Base-by-base conservation (phyloP, 139 green algal genomes). In the Eudorina sp. region DNA sequence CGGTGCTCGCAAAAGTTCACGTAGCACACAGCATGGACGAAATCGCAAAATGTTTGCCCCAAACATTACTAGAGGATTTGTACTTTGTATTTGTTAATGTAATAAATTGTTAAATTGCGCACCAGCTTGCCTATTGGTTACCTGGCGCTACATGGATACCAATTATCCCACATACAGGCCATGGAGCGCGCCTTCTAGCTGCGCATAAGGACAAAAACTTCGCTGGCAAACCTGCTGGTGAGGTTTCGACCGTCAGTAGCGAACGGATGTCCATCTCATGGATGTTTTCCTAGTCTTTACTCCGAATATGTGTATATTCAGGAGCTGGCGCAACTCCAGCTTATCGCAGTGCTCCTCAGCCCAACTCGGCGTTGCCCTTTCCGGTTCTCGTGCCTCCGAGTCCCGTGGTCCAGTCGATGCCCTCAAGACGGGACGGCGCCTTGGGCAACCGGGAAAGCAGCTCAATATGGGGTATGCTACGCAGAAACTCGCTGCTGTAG, bases 181-280 rank as follows among this genome's bases (percentile, higher is more conserved):
- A 83, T 27, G 76, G 76, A 34, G 76, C 76, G n/a, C 48, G 51
- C 16, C 21, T 83, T 31, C 23, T 83, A 69, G 76, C 76, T 83
- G 76, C 76, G 36, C 36, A 40, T 27, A 81, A 70, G 48, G 51
- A 70, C 21, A 69, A 83, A 19, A 38, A 29, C n/a, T 5, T 4
- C 16, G 43, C 40, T 34, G 70, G 70, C 31, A 79, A 40, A 27
- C 70, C 1, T 19, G 2, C 70, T 48, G 70, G 70, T 79, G 25
- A 4, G 70, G 23, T 72, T 72, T 72, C 62, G 38, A 34, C 11
- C 62, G n/a, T n/a, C n/a, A n/a, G n/a, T n/a, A n/a, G n/a, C n/a
- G n/a, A n/a, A n/a, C n/a, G n/a, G n/a, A n/a, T n/a, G n/a, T n/a
- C n/a, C n/a, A n/a, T n/a, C n/a, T n/a, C n/a, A 38, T n/a, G 58